Evolutionary conservation across 805 yeast species (phyloP).

Genomic region (Priceomyces haplophilus): DNA sequence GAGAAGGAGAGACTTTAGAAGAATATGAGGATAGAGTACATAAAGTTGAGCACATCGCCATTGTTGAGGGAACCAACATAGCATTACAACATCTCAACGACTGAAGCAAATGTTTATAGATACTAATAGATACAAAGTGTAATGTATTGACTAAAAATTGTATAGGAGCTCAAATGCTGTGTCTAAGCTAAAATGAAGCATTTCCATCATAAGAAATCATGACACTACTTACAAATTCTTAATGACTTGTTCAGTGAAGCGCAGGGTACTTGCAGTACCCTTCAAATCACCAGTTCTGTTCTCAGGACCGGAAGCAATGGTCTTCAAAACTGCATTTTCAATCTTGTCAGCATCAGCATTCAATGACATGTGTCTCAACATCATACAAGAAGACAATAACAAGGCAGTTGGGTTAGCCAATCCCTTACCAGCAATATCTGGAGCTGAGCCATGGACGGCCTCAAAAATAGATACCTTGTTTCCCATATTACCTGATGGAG

Average conservation of each 20-base stretch:
- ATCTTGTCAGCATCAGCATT: conserved; percentile 76
- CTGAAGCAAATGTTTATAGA: not conserved
- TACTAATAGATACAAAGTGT: conserved; percentile 2
- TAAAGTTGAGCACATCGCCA: conserved; percentile 79
- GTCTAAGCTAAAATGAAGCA: not conserved
- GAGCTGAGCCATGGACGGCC: conserved; percentile 99
- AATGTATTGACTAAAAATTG: conserved; percentile 1
- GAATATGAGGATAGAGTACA: conserved; percentile 83
- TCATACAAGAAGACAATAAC: conserved; percentile 93
- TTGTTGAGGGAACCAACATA: conserved; percentile 82
- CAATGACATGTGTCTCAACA: conserved; percentile 98
- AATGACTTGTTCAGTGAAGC: conserved; percentile 91
- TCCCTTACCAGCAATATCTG: conserved; percentile 98
- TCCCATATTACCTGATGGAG: conserved; percentile 99
- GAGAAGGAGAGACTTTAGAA: conserved; percentile 71
- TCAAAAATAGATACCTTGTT: conserved; percentile 96
- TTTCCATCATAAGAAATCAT: not conserved
- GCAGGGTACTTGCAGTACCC: conserved; percentile 85
- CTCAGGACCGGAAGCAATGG: conserved; percentile 93
- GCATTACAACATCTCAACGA: conserved; percentile 42
- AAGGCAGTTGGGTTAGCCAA: conserved; percentile 98
- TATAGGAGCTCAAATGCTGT: not conserved
- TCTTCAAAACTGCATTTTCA: conserved; percentile 79
- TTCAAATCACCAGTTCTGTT: conserved; percentile 96
- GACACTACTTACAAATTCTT: conserved; percentile 53